Evolutionary conservation across 164 flowering plant genomes (phyloP).

Genomic region (Saururus chinensis): DNA sequence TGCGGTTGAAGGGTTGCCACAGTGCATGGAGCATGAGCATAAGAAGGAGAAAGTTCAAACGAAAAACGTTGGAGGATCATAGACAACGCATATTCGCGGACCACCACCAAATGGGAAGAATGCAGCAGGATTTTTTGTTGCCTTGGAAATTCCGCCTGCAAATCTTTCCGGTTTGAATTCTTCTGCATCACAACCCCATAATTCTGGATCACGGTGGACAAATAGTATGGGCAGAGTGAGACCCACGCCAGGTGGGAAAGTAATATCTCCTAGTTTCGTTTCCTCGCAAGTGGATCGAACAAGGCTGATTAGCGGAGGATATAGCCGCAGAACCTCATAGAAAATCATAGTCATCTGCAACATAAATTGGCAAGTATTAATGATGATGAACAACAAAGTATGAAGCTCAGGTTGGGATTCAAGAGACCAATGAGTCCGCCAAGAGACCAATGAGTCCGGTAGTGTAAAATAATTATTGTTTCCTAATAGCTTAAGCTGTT

Average conservation of each 20-base stretch:
- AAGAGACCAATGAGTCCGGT: not conserved
- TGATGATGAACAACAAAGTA: too few relatives aligned
- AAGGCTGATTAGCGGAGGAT: not conserved
- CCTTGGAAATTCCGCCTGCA: slow-evolving; percentile 5
- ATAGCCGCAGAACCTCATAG: slow-evolving; percentile 8
- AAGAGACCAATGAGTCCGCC: not conserved
- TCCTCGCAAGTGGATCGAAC: not conserved
- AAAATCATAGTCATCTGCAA: slow-evolving; percentile 5
- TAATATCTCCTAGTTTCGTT: slow-evolving; percentile 1
- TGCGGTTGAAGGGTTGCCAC: slow-evolving; percentile 7
- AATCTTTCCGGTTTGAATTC: slow-evolving; percentile 7
- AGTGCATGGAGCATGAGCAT: slow-evolving; percentile 7
- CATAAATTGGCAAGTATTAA: too few relatives aligned
- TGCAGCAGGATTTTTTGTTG: slow-evolving; percentile 1
- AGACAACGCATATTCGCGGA: slow-evolving; percentile 4
- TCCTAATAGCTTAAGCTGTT: too few relatives aligned
- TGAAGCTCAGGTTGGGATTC: too few relatives aligned
- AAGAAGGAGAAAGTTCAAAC: slow-evolving; percentile 3
- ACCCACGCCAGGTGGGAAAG: not conserved
- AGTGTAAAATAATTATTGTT: too few relatives aligned
- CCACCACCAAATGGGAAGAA: slow-evolving; percentile 8
- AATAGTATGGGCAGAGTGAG: not conserved
- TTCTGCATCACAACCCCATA: slow-evolving; percentile 4
- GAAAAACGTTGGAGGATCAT: slow-evolving; percentile 3
- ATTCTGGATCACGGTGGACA: slow-evolving; percentile 3